phyloP scores from a whole-genome alignment of 331 rosid genomes.

The Cydonia oblonga region DNA sequence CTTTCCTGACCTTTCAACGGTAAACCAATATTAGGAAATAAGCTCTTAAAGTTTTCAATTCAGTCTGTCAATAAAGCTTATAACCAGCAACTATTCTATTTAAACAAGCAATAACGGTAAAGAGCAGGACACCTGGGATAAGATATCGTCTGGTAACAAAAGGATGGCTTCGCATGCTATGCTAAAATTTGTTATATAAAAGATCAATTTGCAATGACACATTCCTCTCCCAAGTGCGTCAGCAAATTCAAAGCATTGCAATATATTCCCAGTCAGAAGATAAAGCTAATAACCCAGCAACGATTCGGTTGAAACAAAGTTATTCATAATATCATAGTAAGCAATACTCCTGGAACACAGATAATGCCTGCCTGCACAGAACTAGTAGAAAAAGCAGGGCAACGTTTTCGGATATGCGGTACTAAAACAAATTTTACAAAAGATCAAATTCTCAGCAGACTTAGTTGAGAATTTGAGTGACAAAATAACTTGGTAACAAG shows the following conservation, averaged over 20 bases:
- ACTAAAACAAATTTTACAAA: background rate
- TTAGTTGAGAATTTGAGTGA: background rate
- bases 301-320: background rate
- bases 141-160: background rate
- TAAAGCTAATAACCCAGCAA: background rate
- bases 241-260: constrained; percentile 39
- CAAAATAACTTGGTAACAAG: background rate
- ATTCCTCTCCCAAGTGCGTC: constrained; percentile 65
- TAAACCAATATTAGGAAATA: background rate
- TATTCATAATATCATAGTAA: no score
- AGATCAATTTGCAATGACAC: constrained; percentile 16
- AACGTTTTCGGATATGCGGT: background rate
- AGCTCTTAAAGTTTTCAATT: background rate
- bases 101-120: background rate
- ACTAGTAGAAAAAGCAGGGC: background rate
- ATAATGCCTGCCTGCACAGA: background rate
- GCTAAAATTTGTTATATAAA: background rate
- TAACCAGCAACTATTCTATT: background rate
- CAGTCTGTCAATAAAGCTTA: background rate
- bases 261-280: background rate
- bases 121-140: no score
- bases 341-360: background rate
- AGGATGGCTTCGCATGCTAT: background rate
- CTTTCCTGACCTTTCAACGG: constrained; percentile 55
- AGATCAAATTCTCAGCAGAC: background rate